Base-by-base conservation (phyloP, 2,329 filamentous ascomycete genomes). In the Aspergillus ustus region DNA sequence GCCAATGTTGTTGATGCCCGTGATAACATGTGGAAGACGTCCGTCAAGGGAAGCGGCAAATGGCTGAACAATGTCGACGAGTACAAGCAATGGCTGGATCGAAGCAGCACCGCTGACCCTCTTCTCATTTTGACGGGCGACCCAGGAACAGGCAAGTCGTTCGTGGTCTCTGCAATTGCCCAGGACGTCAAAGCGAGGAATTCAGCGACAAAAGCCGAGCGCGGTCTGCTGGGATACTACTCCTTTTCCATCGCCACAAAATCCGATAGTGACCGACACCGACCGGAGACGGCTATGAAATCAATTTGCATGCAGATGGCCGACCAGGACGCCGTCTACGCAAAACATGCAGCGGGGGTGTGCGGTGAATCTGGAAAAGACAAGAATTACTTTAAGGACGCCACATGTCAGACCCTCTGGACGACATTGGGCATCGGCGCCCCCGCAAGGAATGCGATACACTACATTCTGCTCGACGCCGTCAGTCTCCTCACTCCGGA, bases 21-120 rank as follows among this genome's bases (percentile, higher is more conserved):
- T 2, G 51, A 60, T 15, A 51, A 51, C 13, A 60, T 60, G 57
- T 60, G 57, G 57, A 60, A 50, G 45, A 55, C 11, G 15, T 54
- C 57, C 2, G 31, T 55, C 20, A 50, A 60, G 46, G 57, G 31
- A 9, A 60, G 51, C 15, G 57, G 57, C 3, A 60, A 60, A 44
- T 60, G 57, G 57, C 37, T 60, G 20, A 49, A 55, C 20, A 25
- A 55, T 8, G 7, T 60, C n/a, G 51, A 60, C 1, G 44, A 44
- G 22, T 60, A 60, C n/a, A 60, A 44, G 43, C 28, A 29, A 19
- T 60, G 57, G 57, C 20, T 60, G 6, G 57, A 60, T 8, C 28
- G 44, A 29, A 50, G 29, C 31, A 60, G 52, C 45, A 20, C 29
- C 2, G 31, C 31, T 2, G 44, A 60, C 8, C 31, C 57, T 2